Conservation (phyloP, 192 early-diverging fungal species). For the Coemansia aciculifera region DNA sequence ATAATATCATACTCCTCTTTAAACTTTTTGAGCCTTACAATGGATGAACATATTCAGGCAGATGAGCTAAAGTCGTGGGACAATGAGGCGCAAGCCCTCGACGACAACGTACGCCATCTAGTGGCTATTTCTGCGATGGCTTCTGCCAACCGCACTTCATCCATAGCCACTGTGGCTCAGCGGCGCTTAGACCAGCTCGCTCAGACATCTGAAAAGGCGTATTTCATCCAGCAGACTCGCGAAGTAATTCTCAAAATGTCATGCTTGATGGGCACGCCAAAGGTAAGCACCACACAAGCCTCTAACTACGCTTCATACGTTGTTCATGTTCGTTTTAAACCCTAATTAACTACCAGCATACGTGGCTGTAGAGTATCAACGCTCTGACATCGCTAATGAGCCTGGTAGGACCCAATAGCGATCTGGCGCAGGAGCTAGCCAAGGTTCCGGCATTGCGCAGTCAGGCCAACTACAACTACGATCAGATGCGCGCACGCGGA, state of each 20-base stretch:
- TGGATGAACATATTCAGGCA: neutral
- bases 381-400: slow-evolving; percentile 24
- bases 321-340: neutral
- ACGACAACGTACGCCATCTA: slow-evolving; percentile 12
- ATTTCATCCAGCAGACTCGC: slow-evolving; percentile 33
- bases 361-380: slow-evolving; percentile 21
- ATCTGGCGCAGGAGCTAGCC: slow-evolving; percentile 10
- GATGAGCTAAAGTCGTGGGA: slow-evolving; percentile 18
- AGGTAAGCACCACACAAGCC: slow-evolving; percentile 6
- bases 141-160: slow-evolving; percentile 21
- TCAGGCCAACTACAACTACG: slow-evolving; percentile 13
- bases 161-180: slow-evolving; percentile 8
- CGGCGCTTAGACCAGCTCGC: slow-evolving; percentile 20
- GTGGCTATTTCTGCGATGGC: slow-evolving; percentile 37
- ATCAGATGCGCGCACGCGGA: slow-evolving; percentile 22
- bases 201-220: slow-evolving; percentile 11
- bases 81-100: slow-evolving; percentile 16
- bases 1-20: neutral
- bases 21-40: neutral
- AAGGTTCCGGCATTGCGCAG: slow-evolving; percentile 1
- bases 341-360: neutral
- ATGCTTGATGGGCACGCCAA: slow-evolving; percentile 37
- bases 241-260: slow-evolving; percentile 41
- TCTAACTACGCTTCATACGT: neutral
- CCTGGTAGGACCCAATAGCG: slow-evolving; percentile 6